These are phyloP conservation scores for Saksenaea vasiformis DNA, from an alignment of 371 early-diverging fungal species.

Conservation along the genomic window DNA sequence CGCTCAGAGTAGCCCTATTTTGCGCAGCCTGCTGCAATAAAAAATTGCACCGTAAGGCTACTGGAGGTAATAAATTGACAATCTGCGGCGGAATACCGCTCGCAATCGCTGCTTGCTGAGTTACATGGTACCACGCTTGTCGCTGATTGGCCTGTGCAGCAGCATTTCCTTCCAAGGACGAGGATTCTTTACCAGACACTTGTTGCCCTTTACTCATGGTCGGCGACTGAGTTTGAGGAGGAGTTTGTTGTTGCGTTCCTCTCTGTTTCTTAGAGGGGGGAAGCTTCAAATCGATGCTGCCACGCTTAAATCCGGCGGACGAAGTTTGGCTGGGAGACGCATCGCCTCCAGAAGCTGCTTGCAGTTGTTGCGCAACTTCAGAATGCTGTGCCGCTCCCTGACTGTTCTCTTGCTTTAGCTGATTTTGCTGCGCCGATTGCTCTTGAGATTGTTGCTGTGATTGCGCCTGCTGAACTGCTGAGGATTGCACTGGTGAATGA, in stretches of 20 bases:
- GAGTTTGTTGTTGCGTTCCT: constrained; percentile 9
- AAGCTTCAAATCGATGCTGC: constrained; percentile 44
- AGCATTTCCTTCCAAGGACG: constrained; percentile 8
- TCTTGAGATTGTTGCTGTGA: constrained; percentile 1
- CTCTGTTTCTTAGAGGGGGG: constrained; percentile 45
- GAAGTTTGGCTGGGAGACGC: neutral
- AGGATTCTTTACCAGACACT: neutral
- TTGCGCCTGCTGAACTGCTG: constrained; percentile 10
- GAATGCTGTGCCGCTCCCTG: neutral
- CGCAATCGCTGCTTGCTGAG: constrained; percentile 34
- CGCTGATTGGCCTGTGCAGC: constrained; percentile 26
- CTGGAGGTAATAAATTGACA: constrained; percentile 28
- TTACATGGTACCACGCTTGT: constrained; percentile 20
- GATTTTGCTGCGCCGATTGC: neutral
- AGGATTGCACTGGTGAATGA: constrained; percentile 4
- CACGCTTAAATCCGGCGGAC: constrained; percentile 22
- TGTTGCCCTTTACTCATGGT: constrained; percentile 1
- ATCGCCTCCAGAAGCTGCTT: neutral
- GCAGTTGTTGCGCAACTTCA: neutral
- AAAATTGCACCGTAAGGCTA: constrained; percentile 38
- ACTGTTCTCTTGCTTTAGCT: neutral
- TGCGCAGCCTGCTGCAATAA: constrained; percentile 34
- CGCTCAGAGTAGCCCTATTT: constrained; percentile 21
- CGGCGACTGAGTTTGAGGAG: neutral
- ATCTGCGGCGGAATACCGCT: constrained; percentile 39